These are phyloP conservation scores for Nakazawaea anatomiae DNA, from an alignment of 805 yeast species.

Conservation along the genomic window DNA sequence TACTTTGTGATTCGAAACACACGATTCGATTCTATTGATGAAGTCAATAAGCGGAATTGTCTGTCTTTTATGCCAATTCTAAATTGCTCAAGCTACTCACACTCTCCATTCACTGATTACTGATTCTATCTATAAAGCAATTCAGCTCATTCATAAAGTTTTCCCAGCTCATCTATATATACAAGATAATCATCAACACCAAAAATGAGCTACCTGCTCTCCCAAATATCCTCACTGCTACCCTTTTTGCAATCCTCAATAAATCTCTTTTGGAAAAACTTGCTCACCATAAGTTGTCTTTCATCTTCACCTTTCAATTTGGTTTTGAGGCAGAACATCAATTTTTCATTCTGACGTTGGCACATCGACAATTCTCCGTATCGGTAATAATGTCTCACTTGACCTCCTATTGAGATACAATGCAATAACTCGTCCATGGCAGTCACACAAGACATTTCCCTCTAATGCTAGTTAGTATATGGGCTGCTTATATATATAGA, in stretches of 20 bases:
- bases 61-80: too few relatives aligned
- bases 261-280: slow-evolving; percentile 60
- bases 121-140: too few relatives aligned
- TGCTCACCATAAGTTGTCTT: slow-evolving; percentile 47
- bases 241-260: slow-evolving; percentile 62
- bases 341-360: slow-evolving; percentile 59
- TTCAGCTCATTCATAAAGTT: too few relatives aligned
- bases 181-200: too few relatives aligned
- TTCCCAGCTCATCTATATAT: too few relatives aligned
- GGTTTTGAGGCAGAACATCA: slow-evolving; percentile 73
- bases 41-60: too few relatives aligned
- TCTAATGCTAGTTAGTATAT: slow-evolving; percentile 12
- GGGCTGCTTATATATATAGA: too few relatives aligned
- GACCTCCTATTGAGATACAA: slow-evolving; percentile 91
- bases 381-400: slow-evolving; percentile 75
- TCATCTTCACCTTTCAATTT: slow-evolving; percentile 49
- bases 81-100: too few relatives aligned
- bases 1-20: too few relatives aligned
- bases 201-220: slow-evolving; percentile 23
- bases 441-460: slow-evolving; percentile 61
- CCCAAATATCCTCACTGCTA: slow-evolving; percentile 86
- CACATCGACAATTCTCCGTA: slow-evolving; percentile 77
- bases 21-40: too few relatives aligned
- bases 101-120: too few relatives aligned
- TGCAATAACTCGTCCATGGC: slow-evolving; percentile 82